Evolutionary conservation across 2,329 filamentous ascomycete genomes (phyloP).

Genomic region (Verticillium longisporum): DNA sequence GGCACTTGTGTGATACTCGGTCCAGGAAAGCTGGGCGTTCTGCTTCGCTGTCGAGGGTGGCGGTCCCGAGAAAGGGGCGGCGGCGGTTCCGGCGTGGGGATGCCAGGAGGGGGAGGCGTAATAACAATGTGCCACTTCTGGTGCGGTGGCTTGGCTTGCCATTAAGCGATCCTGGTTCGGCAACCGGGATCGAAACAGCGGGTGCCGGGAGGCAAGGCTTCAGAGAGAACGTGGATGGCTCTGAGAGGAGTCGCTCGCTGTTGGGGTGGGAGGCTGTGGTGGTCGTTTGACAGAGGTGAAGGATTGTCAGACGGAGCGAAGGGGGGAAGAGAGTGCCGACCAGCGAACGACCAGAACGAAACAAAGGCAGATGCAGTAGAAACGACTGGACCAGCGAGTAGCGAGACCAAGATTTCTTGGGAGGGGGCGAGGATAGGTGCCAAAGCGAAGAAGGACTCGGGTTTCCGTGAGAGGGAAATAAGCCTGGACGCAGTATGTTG

Average conservation of each 20-base stretch:
- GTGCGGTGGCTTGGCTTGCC: slow-evolving; percentile 42
- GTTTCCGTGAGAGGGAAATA: background rate
- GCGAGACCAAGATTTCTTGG: background rate
- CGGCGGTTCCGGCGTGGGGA: slow-evolving; percentile 11
- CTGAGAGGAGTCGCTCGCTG: background rate
- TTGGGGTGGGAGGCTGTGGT: background rate
- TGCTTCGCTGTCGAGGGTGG: slow-evolving; percentile 5
- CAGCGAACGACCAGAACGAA: background rate
- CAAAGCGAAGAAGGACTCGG: background rate
- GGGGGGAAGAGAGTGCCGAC: background rate
- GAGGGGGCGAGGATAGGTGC: background rate
- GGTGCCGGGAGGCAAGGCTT: background rate
- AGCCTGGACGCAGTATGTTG: background rate
- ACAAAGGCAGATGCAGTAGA: background rate
- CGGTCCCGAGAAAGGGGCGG: background rate
- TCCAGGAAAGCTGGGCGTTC: background rate
- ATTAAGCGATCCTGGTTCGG: slow-evolving; percentile 33
- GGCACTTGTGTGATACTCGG: background rate
- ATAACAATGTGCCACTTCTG: slow-evolving; percentile 42
- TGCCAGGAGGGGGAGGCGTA: slow-evolving; percentile 32
- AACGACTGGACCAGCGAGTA: background rate
- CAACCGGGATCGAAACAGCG: slow-evolving; percentile 10
- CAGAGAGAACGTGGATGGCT: background rate
- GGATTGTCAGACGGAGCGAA: background rate
- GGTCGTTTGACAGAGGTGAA: background rate